These are phyloP conservation scores for Penicillium lagena DNA, from an alignment of 495 filamentous ascomycete species.

Conservation along the genomic window DNA sequence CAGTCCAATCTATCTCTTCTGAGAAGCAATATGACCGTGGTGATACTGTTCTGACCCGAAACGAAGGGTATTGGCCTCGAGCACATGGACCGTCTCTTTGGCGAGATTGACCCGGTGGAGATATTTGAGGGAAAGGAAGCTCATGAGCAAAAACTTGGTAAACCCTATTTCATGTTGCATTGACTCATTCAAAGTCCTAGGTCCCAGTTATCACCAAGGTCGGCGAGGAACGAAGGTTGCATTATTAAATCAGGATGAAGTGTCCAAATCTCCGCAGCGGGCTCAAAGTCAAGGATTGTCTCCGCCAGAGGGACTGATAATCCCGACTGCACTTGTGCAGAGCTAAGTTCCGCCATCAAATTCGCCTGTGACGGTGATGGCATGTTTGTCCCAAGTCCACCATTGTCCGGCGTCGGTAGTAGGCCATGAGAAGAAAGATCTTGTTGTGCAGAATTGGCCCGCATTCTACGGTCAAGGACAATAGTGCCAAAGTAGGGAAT, in stretches of 20 bases:
- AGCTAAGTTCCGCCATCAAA: neutral
- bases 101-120: too few relatives aligned
- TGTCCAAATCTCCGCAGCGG: constrained; percentile 7
- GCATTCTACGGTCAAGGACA: constrained; percentile 2
- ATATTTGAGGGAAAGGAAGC: too few relatives aligned
- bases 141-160: too few relatives aligned
- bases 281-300: neutral
- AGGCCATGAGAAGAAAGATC: neutral
- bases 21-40: too few relatives aligned
- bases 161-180: too few relatives aligned
- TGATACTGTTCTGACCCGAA: too few relatives aligned
- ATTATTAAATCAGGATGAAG: constrained; percentile 4
- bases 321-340: neutral
- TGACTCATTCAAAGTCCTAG: neutral
- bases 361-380: neutral
- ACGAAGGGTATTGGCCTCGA: too few relatives aligned
- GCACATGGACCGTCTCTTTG: too few relatives aligned
- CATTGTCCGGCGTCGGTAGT: neutral
- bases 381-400: neutral
- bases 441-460: neutral
- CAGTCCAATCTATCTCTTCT: too few relatives aligned
- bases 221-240: constrained; percentile 3
- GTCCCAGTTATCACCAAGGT: constrained; percentile 6
- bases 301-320: neutral
- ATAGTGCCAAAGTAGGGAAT: constrained; percentile 12